Conservation (phyloP, 768 basidiomycete genomes). For the Tremella mesenterica region DNA sequence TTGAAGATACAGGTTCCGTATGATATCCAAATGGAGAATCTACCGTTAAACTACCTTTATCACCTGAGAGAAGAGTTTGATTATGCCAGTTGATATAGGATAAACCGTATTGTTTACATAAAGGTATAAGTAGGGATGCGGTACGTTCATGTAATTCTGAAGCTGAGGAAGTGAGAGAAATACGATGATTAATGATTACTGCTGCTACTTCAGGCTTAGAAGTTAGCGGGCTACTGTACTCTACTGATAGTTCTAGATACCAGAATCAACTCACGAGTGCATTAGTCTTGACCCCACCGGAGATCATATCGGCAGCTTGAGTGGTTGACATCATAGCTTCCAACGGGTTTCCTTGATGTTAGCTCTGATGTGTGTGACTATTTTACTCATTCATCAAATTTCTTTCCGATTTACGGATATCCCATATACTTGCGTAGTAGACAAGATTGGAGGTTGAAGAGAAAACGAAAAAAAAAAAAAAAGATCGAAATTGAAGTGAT, state of each 20-base stretch:
- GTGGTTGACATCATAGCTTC: slow-evolving; percentile 45
- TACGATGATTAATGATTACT: slow-evolving; percentile 40
- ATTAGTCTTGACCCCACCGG: slow-evolving; percentile 54
- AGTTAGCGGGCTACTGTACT: not conserved
- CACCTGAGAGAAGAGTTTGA: not conserved
- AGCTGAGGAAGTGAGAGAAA: slow-evolving; percentile 26
- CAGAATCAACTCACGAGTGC: slow-evolving; percentile 52
- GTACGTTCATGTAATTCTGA: slow-evolving; percentile 18
- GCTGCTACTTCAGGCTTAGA: slow-evolving; percentile 27
- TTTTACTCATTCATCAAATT: too few species aligned
- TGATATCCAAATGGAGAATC: slow-evolving; percentile 17
- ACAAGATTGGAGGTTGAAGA: too few species aligned
- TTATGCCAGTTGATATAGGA: not conserved
- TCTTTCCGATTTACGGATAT: too few species aligned
- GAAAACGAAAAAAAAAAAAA: too few species aligned
- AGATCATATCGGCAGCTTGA: slow-evolving; percentile 62
- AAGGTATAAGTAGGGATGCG: slow-evolving; percentile 11
- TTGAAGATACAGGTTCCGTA: slow-evolving; percentile 34
- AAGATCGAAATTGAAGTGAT: too few species aligned
- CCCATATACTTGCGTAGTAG: too few species aligned
- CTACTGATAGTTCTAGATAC: not conserved
- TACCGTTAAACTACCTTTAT: not conserved
- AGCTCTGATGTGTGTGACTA: too few species aligned
- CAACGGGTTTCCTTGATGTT: slow-evolving; percentile 3
- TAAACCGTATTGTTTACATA: slow-evolving; percentile 1